phyloP scores from a whole-genome alignment of 2,329 filamentous ascomycete species.

The Aspergillus fijiensis region DNA sequence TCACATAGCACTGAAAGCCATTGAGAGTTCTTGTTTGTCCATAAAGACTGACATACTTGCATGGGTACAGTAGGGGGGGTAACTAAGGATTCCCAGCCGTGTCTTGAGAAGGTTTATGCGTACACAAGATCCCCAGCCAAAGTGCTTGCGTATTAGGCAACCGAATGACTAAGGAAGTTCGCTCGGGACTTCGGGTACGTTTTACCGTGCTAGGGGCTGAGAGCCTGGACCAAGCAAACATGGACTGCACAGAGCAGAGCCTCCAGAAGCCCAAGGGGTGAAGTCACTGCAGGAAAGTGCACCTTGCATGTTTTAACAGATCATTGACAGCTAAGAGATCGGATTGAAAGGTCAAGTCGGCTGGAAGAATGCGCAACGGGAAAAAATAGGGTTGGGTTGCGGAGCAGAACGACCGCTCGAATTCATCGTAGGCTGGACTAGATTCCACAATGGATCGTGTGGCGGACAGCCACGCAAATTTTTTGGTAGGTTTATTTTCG shows the following conservation, averaged over 20 bases:
- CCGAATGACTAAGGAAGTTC: not conserved
- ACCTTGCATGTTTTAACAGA: not conserved
- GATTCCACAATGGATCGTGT: not conserved
- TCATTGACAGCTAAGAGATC: not conserved
- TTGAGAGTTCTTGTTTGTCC: not conserved
- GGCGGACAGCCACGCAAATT: conserved; percentile 2
- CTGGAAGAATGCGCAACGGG: not conserved
- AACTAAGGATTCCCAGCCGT: not conserved
- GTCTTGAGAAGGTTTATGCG: not conserved
- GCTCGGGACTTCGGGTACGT: not conserved
- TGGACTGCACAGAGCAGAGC: not conserved
- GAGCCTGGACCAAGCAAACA: not conserved
- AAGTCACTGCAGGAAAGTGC: not conserved
- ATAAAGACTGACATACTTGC: not conserved
- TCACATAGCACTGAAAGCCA: not conserved
- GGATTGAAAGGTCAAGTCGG: not conserved
- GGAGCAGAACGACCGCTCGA: not conserved
- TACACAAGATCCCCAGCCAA: not conserved
- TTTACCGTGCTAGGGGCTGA: not conserved
- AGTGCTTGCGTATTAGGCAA: not conserved
- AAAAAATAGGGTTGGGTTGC: not conserved
- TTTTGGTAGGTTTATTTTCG: not conserved
- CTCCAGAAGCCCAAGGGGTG: not conserved
- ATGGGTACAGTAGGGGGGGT: not conserved
- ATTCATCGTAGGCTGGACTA: not conserved